Conservation (phyloP, 768 basidiomycete species). For the Rhodotorula graminis region DNA sequence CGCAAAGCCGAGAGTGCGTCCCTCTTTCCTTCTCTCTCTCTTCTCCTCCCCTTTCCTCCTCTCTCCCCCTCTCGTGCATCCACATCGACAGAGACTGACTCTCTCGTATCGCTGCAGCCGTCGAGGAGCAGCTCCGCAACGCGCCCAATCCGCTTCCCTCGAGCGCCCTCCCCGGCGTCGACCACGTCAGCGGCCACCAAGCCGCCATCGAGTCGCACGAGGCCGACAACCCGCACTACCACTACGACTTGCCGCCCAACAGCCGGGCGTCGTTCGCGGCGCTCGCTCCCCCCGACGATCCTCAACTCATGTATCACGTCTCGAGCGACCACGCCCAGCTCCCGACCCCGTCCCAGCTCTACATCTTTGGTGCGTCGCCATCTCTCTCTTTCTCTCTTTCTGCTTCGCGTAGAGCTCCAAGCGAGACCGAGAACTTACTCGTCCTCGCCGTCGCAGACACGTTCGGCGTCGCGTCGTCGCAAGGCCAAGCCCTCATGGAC, state of each 20-base stretch:
- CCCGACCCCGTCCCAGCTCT: conserved; percentile 15
- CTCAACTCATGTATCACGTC: background rate
- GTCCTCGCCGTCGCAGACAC: background rate
- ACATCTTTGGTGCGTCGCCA: conserved; percentile 14
- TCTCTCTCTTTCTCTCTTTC: background rate
- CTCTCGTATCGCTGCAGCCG: background rate
- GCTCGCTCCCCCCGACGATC: background rate
- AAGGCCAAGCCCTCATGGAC: conserved; percentile 1
- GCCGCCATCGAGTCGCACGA: background rate
- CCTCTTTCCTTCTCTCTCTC: background rate
- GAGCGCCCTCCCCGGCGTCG: background rate
- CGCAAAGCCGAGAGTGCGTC: background rate
- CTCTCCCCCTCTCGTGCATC: no score
- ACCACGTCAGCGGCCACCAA: background rate
- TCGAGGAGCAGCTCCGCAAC: background rate
- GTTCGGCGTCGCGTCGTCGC: conserved; percentile 12
- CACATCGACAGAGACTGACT: no score
- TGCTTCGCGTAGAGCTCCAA: background rate
- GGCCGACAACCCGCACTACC: background rate
- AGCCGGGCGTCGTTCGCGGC: background rate
- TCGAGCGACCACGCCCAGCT: background rate
- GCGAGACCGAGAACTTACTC: background rate
- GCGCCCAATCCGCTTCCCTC: background rate
- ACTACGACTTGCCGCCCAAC: conserved; percentile 1
- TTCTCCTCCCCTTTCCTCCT: background rate